Base-by-base conservation (phyloP, 2,329 filamentous ascomycete species). In the Rhynchosporium agropyri region DNA sequence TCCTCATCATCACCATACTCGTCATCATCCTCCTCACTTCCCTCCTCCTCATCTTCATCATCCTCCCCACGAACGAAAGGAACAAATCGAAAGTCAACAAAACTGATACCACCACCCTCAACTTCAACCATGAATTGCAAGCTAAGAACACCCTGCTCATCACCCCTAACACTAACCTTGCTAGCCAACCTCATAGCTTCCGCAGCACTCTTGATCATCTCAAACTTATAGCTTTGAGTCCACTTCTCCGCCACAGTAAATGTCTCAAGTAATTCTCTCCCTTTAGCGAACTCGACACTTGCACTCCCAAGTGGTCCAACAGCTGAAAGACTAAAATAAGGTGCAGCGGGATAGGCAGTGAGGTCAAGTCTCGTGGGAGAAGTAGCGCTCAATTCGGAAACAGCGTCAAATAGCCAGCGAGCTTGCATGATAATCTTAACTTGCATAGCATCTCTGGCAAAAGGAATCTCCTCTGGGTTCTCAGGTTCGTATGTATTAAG, bases 391-490 rank as follows among this genome's bases (percentile, higher is more conserved):
- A 89, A 82, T 73, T 94, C 90, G 1, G 84, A 82, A 46, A 93
- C 79, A 15, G 88, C 86, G 71, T 93, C 90, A 10, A 89, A 82
- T 4, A 94, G 83, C 76, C 85, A 89, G 40, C 84, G 83, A 10
- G 89, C 85, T 69, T 89, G 90, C 90, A 97, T 97, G 74, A 99
- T 98, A 64, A 97, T 92, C 75, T 98, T 99, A 79, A 97, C 90
- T 8, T 86, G 82, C 8, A 98, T 81, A 58, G 88, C 84, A 57
- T 92, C 85, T 38, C 92, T 86, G 72, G 94, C 87, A 69, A 99
- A 92, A 0, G 94, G 95, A 51, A 99, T 98, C 58, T 93, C 89
- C 58, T 93, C 89, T 15, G 85, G 83, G 48, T 79, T 77, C 67
- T 92, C 88, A 15, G 90, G 85, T 56, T 92, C 84, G 77, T 97